Base-by-base conservation (phyloP, 2,329 filamentous ascomycete species). In the Pyrenochaeta sp. region DNA sequence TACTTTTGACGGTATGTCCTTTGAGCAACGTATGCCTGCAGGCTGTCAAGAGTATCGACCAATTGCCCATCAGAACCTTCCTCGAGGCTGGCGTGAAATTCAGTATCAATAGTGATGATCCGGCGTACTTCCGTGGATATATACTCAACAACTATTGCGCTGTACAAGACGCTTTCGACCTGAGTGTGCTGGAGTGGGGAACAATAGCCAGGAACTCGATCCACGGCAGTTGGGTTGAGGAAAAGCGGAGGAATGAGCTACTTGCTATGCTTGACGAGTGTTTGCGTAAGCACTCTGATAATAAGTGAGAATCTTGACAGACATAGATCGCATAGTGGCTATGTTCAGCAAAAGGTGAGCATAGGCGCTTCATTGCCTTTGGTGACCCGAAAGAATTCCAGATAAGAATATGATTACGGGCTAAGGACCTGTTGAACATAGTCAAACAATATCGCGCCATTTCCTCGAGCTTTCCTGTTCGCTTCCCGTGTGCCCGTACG, bases 141-240 rank as follows among this genome's bases (percentile, higher is more conserved):
- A 85, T 92, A 47, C 77, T 90, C 45, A 88, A 90, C 64, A 92
- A 92, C 62, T 92, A 89, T 75, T 88, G 85, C 64, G 87, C 87
- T 1, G 87, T 93, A 27, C 89, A 93, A 72, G 87, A 91, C 36
- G 85, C 87, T 0, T 91, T 91, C 71, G 69, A 77, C 3, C 73
- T 93, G 60, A 81, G 73, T 18, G 75, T 87, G 3, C 73, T 77
- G n/a, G 89, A 93, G 48, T 92, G 90, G 90, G 81, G 78, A 60
- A 75, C 68, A 5, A 88, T 93, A 65, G 85, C 83, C 10, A 79
- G 79, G 58, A 84, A 84, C 32, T 81, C 84, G 17, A 85, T 92
- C 10, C 78, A 84, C 56, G 87, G 86, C 20, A 91, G 89, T 67
- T 92, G 90, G 90, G 89, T 89, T 68, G 77, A 77, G 29, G 79